Evolutionary conservation across 2,329 filamentous ascomycete species (phyloP).

Genomic region (Xylariaceae sp.): DNA sequence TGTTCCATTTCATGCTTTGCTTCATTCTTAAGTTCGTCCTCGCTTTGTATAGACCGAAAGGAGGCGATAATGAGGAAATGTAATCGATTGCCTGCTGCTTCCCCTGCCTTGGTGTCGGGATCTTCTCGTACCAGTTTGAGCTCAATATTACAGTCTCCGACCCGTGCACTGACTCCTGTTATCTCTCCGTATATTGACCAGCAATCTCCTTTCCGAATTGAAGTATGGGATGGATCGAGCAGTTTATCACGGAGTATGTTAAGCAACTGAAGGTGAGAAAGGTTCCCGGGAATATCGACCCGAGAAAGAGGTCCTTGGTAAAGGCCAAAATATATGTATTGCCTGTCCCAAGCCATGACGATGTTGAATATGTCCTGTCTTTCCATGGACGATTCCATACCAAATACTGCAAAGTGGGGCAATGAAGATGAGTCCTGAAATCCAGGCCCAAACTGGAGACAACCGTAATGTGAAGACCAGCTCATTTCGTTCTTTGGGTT

Average conservation of each 20-base stretch:
- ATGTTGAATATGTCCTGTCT: background rate
- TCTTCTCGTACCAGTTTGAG: slow-evolving; percentile 13
- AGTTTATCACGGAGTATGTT: background rate
- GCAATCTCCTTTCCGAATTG: slow-evolving; percentile 1
- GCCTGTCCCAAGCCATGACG: slow-evolving; percentile 2
- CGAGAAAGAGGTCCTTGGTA: background rate
- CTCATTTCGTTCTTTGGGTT: background rate
- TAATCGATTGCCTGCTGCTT: slow-evolving; percentile 13
- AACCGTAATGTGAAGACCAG: slow-evolving; percentile 12
- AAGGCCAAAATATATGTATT: slow-evolving; percentile 8
- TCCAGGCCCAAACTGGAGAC: background rate
- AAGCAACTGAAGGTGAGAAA: background rate
- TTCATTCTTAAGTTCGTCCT: background rate
- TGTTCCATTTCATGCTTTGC: background rate
- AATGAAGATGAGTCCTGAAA: no score
- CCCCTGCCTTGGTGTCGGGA: background rate
- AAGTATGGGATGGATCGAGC: background rate
- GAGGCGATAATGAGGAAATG: slow-evolving; percentile 9
- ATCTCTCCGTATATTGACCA: slow-evolving; percentile 10
- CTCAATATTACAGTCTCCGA: background rate
- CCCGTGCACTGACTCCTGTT: background rate
- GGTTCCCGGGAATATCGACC: background rate
- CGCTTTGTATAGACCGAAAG: background rate
- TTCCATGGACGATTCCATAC: background rate
- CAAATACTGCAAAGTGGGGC: slow-evolving; percentile 1